phyloP scores from a whole-genome alignment of 179 eudicot species.

The Sideroxylon spinosum region DNA sequence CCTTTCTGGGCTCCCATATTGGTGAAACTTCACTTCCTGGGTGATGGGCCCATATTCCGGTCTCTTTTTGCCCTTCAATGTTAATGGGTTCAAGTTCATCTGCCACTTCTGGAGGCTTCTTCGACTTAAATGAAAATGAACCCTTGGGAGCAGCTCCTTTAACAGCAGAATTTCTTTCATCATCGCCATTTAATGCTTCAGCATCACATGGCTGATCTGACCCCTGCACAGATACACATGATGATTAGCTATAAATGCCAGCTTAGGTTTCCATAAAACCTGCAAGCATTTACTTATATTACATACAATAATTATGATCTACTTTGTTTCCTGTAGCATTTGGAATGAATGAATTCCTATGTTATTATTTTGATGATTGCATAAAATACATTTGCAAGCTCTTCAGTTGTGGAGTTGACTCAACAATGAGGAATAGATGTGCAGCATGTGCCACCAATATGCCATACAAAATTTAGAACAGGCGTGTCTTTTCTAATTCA shows the following conservation, averaged over 20 bases:
- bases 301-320: neutral
- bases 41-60: conserved; percentile 76
- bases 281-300: neutral
- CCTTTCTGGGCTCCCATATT: conserved; percentile 84
- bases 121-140: conserved; percentile 21
- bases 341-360: neutral
- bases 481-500: neutral
- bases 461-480: neutral
- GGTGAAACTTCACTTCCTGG: conserved; percentile 75
- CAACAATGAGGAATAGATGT: neutral
- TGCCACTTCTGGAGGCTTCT: conserved; percentile 30
- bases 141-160: conserved; percentile 24
- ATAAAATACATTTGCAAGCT: neutral
- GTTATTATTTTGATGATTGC: neutral
- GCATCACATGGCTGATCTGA: conserved; percentile 30
- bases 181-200: conserved; percentile 20
- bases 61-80: conserved; percentile 57
- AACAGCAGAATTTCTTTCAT: conserved; percentile 22
- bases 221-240: conserved; percentile 31
- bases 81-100: conserved; percentile 67
- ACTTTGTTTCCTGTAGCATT: neutral
- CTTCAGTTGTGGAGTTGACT: neutral
- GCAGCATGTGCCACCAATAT: neutral
- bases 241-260: conserved; percentile 1
- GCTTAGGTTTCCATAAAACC: neutral